These are phyloP conservation scores for Zymoseptoria ardabiliae DNA, from an alignment of 2,329 filamentous ascomycete species.

Conservation along the genomic window DNA sequence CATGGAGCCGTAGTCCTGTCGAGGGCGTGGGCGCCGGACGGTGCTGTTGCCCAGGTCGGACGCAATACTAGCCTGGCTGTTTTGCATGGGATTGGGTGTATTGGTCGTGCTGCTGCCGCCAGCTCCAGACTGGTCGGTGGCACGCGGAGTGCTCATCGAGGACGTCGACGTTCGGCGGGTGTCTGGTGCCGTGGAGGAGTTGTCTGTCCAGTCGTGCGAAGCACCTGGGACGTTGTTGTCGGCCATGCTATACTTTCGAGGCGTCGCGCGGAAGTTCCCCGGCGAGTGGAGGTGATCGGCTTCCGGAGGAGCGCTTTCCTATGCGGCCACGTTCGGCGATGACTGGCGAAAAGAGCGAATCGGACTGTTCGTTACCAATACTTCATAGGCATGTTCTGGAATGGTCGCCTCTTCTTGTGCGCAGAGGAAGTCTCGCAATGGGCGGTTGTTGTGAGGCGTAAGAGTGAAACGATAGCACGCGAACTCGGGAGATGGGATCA, in stretches of 20 bases:
- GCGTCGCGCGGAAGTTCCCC: neutral
- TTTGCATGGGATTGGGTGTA: constrained; percentile 16
- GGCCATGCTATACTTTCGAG: constrained; percentile 6
- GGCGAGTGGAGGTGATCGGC: neutral
- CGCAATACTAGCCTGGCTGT: constrained; percentile 21
- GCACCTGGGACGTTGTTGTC: constrained; percentile 13
- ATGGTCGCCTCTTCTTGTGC: neutral
- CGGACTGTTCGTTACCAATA: neutral
- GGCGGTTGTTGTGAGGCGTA: neutral
- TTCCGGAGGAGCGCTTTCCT: neutral
- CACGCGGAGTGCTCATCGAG: constrained; percentile 16
- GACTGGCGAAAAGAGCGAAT: neutral
- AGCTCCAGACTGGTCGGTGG: constrained; percentile 9
- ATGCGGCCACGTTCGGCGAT: neutral
- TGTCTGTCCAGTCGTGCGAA: constrained; percentile 13
- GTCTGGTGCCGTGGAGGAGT: constrained; percentile 10
- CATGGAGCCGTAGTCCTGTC: constrained; percentile 26
- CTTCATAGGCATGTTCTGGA: neutral
- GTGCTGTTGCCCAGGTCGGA: constrained; percentile 13
- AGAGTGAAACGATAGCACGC: neutral
- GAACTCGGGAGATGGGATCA: neutral
- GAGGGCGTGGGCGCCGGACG: constrained; percentile 16
- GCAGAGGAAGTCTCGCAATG: neutral
- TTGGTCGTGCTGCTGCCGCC: constrained; percentile 9
- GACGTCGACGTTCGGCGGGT: constrained; percentile 19